phyloP scores from a whole-genome alignment of 306 rosid genomes.

The Ormosia semicastrata region DNA sequence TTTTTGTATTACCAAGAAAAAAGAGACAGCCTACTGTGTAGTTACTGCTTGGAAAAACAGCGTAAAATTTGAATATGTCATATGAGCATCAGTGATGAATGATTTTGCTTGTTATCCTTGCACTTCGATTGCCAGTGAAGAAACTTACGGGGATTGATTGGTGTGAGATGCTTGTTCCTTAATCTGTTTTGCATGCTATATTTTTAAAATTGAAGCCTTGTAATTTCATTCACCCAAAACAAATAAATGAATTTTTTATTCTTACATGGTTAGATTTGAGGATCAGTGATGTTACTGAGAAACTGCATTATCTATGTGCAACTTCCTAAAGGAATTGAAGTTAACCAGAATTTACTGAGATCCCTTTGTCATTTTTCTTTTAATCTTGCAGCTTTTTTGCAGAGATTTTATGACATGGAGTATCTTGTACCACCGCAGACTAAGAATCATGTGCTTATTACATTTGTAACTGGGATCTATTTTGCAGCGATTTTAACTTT shows the following conservation, averaged over 20 bases:
- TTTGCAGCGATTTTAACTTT: neutral
- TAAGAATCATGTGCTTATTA: neutral
- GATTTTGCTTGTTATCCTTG: conserved; percentile 31
- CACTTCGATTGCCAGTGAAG: conserved; percentile 49
- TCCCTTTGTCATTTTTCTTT: neutral
- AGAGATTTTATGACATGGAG: too few relatives aligned
- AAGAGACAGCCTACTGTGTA: too few relatives aligned
- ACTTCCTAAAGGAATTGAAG: conserved; percentile 1
- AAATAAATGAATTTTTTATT: neutral
- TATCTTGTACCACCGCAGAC: neutral
- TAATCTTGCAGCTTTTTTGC: neutral
- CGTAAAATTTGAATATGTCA: neutral
- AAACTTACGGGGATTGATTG: conserved; percentile 34
- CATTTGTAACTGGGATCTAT: neutral
- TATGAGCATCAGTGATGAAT: conserved; percentile 5
- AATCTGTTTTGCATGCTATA: neutral
- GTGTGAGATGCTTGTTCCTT: conserved; percentile 32
- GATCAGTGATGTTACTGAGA: conserved; percentile 36
- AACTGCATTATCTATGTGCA: conserved; percentile 35
- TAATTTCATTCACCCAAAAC: neutral
- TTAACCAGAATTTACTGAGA: neutral
- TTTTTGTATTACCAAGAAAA: too few relatives aligned
- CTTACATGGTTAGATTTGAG: neutral
- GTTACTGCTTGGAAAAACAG: neutral
- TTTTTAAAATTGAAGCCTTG: neutral